These are phyloP conservation scores for Ophiocordyceps australis DNA, from an alignment of 2,329 filamentous ascomycete genomes.

Conservation along the genomic window DNA sequence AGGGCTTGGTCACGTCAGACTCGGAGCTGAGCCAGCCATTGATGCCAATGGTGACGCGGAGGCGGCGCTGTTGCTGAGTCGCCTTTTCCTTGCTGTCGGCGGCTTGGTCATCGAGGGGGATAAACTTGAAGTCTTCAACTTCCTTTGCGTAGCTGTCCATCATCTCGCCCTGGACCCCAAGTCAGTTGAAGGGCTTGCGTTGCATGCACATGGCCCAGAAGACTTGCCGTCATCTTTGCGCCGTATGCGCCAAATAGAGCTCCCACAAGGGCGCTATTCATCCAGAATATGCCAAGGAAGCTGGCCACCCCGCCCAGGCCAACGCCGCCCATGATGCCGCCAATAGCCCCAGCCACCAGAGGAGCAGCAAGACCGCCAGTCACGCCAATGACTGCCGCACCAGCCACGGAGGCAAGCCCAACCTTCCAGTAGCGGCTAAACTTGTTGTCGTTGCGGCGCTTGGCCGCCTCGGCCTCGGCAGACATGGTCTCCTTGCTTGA, in stretches of 20 bases:
- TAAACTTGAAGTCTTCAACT: slow-evolving; percentile 65
- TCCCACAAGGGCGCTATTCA: slow-evolving; percentile 72
- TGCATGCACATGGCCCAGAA: not conserved
- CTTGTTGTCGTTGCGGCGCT: slow-evolving; percentile 53
- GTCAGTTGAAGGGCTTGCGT: slow-evolving; percentile 4
- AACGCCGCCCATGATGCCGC: slow-evolving; percentile 68
- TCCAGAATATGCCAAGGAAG: slow-evolving; percentile 72
- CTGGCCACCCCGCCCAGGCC: slow-evolving; percentile 74
- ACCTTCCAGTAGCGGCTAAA: slow-evolving; percentile 72
- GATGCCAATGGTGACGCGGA: slow-evolving; percentile 71
- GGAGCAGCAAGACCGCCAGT: slow-evolving; percentile 85
- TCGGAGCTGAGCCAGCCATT: slow-evolving; percentile 70
- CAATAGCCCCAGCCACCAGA: slow-evolving; percentile 69
- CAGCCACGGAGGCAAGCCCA: slow-evolving; percentile 71
- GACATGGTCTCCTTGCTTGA: slow-evolving; percentile 34
- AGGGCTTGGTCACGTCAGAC: slow-evolving; percentile 61
- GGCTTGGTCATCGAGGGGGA: slow-evolving; percentile 39
- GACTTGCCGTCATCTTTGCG: slow-evolving; percentile 44
- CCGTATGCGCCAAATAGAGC: slow-evolving; percentile 82
- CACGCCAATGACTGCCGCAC: slow-evolving; percentile 77
- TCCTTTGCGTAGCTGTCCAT: slow-evolving; percentile 78
- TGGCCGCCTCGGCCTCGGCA: slow-evolving; percentile 59
- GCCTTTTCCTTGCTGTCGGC: slow-evolving; percentile 3
- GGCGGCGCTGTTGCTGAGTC: slow-evolving; percentile 22
- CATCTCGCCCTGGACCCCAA: slow-evolving; percentile 42